phyloP scores from a whole-genome alignment of 2,329 filamentous ascomycete species.

The Colletotrichum sp. region DNA sequence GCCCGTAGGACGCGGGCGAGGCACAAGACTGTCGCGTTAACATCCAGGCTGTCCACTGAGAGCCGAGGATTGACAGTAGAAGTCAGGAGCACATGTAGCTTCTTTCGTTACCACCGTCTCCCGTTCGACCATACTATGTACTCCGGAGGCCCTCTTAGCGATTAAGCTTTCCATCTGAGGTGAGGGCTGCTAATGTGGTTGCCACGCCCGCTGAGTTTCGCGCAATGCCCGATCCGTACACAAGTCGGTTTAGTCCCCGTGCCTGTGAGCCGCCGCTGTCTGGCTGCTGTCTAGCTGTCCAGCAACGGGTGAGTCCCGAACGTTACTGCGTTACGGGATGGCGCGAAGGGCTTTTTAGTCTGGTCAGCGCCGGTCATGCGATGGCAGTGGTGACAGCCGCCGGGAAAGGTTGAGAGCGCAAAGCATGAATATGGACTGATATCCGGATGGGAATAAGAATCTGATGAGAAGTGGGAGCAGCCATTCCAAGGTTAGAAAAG shows the following conservation, averaged over 20 bases:
- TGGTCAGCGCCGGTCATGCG: neutral
- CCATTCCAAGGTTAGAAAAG: neutral
- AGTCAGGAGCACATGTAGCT: neutral
- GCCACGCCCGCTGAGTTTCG: slow-evolving; percentile 11
- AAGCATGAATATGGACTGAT: neutral
- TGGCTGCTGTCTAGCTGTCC: neutral
- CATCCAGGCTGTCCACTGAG: neutral
- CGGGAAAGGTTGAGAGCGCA: neutral
- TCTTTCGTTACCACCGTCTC: neutral
- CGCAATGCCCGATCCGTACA: slow-evolving; percentile 15
- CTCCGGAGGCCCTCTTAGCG: neutral
- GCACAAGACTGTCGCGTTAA: neutral
- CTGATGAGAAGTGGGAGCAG: neutral
- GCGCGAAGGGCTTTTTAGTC: neutral
- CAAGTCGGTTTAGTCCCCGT: slow-evolving; percentile 2
- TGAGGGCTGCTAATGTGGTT: neutral
- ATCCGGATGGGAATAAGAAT: neutral
- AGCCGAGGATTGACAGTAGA: neutral
- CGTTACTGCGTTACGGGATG: slow-evolving; percentile 4
- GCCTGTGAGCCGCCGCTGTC: neutral
- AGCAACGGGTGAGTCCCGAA: neutral
- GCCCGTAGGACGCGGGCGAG: neutral
- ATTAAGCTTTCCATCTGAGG: slow-evolving; percentile 16
- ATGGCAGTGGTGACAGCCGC: neutral
- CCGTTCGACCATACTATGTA: neutral